Evolutionary conservation across 1,139 yeast species (phyloP).

Genomic region (Meyerozyma guilliermondii): DNA sequence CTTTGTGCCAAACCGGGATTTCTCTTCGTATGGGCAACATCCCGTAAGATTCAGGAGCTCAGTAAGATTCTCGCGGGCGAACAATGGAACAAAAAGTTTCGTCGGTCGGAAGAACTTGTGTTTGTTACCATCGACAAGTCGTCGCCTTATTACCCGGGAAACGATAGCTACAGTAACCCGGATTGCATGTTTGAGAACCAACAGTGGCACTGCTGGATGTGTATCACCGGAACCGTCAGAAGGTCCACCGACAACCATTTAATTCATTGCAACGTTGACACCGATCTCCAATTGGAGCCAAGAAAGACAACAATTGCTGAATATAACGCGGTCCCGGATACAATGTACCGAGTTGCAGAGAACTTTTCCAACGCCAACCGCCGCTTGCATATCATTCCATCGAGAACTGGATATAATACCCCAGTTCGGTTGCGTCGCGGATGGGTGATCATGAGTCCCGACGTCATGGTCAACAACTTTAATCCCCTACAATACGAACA

Average conservation of each 20-base stretch:
- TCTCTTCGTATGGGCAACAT: conserved; percentile 80
- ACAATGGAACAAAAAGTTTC: conserved; percentile 68
- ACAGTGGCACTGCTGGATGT: conserved; percentile 98
- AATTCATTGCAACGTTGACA: conserved; percentile 88
- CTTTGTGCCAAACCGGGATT: conserved; percentile 84
- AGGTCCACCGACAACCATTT: conserved; percentile 78
- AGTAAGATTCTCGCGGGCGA: conserved; percentile 52
- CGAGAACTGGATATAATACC: conserved; percentile 51
- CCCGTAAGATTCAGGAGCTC: conserved; percentile 62
- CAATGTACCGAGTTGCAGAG: conserved; percentile 80
- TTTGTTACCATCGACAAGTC: conserved; percentile 58
- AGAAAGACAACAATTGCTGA: conserved; percentile 5
- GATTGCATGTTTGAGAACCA: conserved; percentile 32
- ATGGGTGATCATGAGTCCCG: conserved; percentile 90
- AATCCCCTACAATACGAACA: conserved; percentile 27
- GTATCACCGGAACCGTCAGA: conserved; percentile 89
- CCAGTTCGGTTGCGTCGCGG: conserved; percentile 78
- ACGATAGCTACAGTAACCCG: conserved; percentile 12
- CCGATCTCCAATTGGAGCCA: conserved; percentile 59
- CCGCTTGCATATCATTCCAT: conserved; percentile 79
- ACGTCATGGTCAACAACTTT: conserved; percentile 69
- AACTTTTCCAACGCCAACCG: conserved; percentile 80
- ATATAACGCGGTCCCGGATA: conserved; percentile 56
- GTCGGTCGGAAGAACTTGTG: conserved; percentile 83
- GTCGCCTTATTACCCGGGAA: conserved; percentile 55